phyloP scores from a whole-genome alignment of 1,284 basidiomycete genomes.

The Heterobasidion parviporum region DNA sequence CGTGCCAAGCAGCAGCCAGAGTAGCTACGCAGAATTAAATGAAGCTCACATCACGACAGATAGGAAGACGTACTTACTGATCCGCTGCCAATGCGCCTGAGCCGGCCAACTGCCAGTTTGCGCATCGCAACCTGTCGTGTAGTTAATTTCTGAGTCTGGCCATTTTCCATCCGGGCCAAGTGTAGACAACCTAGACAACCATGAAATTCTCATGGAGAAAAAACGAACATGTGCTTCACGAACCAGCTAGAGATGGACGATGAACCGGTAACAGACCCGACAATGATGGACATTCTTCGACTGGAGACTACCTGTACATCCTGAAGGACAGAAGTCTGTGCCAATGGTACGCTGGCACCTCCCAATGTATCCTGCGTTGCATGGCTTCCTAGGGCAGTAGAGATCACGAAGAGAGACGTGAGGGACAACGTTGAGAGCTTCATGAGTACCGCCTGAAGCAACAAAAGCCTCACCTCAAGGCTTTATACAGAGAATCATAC shows the following conservation, averaged over 20 bases:
- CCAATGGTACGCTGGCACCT: no score
- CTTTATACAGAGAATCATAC: not conserved
- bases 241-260: slow-evolving; percentile 18
- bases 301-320: slow-evolving; percentile 20
- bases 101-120: slow-evolving; percentile 62
- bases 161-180: slow-evolving; percentile 43
- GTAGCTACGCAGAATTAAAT: slow-evolving; percentile 19
- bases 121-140: slow-evolving; percentile 48
- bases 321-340: slow-evolving; percentile 1
- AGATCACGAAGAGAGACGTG: not conserved
- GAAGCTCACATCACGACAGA: not conserved
- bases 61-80: slow-evolving; percentile 29
- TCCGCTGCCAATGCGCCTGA: slow-evolving; percentile 49
- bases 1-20: slow-evolving; percentile 53
- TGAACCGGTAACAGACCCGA: slow-evolving; percentile 17
- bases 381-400: no score
- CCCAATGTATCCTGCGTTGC: not conserved
- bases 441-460: not conserved
- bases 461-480: not conserved
- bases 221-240: not conserved
- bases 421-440: not conserved
- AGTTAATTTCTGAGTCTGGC: slow-evolving; percentile 46
- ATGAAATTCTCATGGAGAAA: not conserved
- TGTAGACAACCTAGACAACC: slow-evolving; percentile 29
- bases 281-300: slow-evolving; percentile 20